Percentiles rank a stretch among this genome's conserved stretches.
phyloP scores from a whole-genome alignment of 176 grass and related monocot genomes.

The Dendrocalamus sinicus region DNA sequence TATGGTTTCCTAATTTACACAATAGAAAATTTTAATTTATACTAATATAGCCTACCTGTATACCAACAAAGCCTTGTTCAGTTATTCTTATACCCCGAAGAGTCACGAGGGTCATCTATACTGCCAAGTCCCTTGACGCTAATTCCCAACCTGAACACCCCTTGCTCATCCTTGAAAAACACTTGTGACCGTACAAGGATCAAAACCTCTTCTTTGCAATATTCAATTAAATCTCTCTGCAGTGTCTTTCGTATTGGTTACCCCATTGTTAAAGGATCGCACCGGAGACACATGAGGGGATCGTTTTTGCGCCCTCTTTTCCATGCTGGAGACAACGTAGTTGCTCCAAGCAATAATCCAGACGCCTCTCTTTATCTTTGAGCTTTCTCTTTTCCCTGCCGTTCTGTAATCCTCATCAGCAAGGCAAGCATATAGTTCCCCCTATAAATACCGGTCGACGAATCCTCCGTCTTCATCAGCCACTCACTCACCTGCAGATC shows the following conservation, averaged over 20 bases:
- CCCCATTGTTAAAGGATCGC: constrained; percentile 40
- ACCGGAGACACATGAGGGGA: constrained; percentile 3
- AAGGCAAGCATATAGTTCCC: constrained; percentile 64
- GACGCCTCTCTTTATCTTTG: constrained; percentile 58
- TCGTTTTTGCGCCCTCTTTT: background rate
- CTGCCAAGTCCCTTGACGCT: too few species aligned
- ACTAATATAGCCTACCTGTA: too few species aligned
- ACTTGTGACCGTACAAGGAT: constrained; percentile 31
- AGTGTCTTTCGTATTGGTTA: background rate
- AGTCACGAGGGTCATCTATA: constrained; percentile 33
- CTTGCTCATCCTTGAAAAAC: too few species aligned
- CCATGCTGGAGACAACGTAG: constrained; percentile 29
- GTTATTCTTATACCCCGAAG: constrained; percentile 39
- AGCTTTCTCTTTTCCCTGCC: constrained; percentile 54
- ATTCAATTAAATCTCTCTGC: background rate
- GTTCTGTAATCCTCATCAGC: constrained; percentile 46
- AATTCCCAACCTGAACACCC: too few species aligned
- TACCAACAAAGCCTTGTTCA: background rate
- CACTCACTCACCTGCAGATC: constrained; percentile 25
- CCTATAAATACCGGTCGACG: constrained; percentile 47
- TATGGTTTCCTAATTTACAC: too few species aligned
- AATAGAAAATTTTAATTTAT: too few species aligned
- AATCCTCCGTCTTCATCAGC: constrained; percentile 23
- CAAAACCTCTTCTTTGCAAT: constrained; percentile 31
- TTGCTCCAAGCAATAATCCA: constrained; percentile 55